A percentile compares a stretch with the other conserved stretches of the same genome.
These are phyloP conservation scores for Solanum chacoense DNA, from an alignment of 305 asterid genomes.

Conservation along the genomic window DNA sequence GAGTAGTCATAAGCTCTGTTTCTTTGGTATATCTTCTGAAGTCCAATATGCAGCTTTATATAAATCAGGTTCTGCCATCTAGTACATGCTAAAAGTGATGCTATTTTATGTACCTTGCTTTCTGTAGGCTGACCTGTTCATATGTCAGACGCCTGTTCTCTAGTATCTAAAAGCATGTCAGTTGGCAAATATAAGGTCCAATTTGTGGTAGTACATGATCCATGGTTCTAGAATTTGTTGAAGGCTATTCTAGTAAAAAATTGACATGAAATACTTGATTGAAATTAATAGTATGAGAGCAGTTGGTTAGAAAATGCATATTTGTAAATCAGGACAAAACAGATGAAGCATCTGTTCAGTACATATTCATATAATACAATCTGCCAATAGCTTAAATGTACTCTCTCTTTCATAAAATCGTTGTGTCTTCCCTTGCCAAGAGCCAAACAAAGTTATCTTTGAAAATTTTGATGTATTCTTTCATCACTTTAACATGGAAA, in stretches of 20 bases:
- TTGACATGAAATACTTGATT: neutral
- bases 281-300: neutral
- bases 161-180: neutral
- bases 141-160: neutral
- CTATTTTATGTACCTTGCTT: neutral
- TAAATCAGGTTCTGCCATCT: neutral
- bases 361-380: neutral
- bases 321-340: neutral
- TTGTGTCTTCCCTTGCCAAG: neutral
- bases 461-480: neutral
- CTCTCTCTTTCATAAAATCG: neutral
- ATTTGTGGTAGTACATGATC: neutral
- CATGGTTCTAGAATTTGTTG: neutral
- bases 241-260: neutral
- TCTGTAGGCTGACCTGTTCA: neutral
- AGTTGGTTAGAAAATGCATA: neutral
- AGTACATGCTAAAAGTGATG: neutral
- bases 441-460: neutral
- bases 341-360: neutral
- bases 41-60: neutral
- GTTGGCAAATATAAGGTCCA: neutral
- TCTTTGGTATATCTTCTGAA: neutral
- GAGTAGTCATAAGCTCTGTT: neutral
- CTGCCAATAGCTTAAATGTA: neutral
- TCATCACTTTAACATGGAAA: neutral